Evolutionary conservation across 208 protist genomes (phyloP).

Genomic region (Leishmania martiniquensis): DNA sequence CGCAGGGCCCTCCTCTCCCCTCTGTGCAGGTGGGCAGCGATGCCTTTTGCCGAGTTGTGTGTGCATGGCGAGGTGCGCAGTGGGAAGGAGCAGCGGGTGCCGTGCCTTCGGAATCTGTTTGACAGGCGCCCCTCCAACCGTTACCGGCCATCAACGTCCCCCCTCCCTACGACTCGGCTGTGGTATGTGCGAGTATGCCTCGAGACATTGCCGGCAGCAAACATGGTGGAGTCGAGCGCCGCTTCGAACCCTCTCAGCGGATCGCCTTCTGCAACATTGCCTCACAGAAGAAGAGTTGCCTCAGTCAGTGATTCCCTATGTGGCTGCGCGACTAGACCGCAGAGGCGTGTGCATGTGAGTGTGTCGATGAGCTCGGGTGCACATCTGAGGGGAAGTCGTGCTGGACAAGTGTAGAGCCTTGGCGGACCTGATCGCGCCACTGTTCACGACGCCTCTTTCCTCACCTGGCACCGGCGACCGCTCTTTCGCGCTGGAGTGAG

Average conservation of each 20-base stretch:
- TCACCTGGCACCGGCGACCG: background rate
- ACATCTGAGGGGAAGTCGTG: background rate
- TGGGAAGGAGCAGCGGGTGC: background rate
- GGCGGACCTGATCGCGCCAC: constrained; percentile 23
- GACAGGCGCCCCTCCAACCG: background rate
- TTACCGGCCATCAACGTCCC: too few relatives aligned
- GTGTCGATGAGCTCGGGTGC: constrained; percentile 1
- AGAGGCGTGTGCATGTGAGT: constrained; percentile 3
- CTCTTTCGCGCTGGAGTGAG: too few relatives aligned
- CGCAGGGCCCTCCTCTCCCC: background rate
- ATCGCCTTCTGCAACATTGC: constrained; percentile 20
- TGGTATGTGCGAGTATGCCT: too few relatives aligned
- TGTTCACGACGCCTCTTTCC: constrained; percentile 23
- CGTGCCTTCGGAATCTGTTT: too few relatives aligned
- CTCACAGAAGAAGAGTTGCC: constrained; percentile 7
- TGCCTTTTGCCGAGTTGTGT: background rate
- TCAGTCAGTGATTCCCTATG: constrained; percentile 4
- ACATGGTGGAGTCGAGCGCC: background rate
- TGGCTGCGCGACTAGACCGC: constrained; percentile 19
- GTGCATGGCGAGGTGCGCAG: background rate
- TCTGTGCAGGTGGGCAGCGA: background rate
- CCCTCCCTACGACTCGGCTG: too few relatives aligned
- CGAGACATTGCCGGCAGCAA: background rate
- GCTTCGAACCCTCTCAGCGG: background rate
- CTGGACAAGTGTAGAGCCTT: constrained; percentile 11